Percentiles rank a stretch among this genome's conserved stretches.
These are phyloP conservation scores for Artomyces pyxidatus DNA, from an alignment of 768 basidiomycete species.

Conservation along the genomic window DNA sequence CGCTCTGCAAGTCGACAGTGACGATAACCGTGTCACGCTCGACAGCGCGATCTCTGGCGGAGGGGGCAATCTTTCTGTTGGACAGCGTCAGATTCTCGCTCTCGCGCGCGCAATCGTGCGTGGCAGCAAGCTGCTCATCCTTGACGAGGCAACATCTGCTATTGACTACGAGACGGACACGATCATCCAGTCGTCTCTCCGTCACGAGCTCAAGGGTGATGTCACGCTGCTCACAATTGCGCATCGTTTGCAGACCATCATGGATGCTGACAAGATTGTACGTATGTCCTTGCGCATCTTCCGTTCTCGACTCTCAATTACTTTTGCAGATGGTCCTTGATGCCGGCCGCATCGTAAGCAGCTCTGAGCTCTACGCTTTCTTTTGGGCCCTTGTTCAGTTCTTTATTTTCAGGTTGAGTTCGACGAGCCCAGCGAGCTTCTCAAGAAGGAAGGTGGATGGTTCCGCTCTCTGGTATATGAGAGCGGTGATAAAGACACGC, in stretches of 20 bases:
- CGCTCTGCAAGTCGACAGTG: slow-evolving; percentile 29
- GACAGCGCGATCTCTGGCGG: slow-evolving; percentile 39
- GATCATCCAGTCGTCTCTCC: slow-evolving; percentile 47
- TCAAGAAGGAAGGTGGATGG: slow-evolving; percentile 27
- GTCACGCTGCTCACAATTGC: slow-evolving; percentile 52
- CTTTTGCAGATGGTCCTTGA: slow-evolving; percentile 35
- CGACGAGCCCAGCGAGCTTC: slow-evolving; percentile 35
- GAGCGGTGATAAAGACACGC: slow-evolving; percentile 29
- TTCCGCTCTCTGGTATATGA: slow-evolving; percentile 31
- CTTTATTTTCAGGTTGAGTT: slow-evolving; percentile 29
- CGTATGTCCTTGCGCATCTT: slow-evolving; percentile 1
- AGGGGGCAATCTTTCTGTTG: slow-evolving; percentile 44
- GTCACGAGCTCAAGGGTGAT: slow-evolving; percentile 33
- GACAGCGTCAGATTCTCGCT: slow-evolving; percentile 52
- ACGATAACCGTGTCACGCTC: slow-evolving; percentile 32
- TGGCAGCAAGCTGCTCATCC: slow-evolving; percentile 44
- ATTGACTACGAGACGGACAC: slow-evolving; percentile 50
- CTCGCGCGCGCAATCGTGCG: slow-evolving; percentile 52
- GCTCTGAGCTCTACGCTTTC: no score
- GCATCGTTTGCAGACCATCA: slow-evolving; percentile 49
- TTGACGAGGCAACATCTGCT: slow-evolving; percentile 36
- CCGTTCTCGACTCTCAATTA: background rate
- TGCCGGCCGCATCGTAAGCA: slow-evolving; percentile 31
- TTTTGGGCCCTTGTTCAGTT: background rate
- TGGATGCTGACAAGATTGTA: slow-evolving; percentile 55